Percentiles rank a stretch among this genome's conserved stretches.
These are phyloP conservation scores for Ganoderma leucocontextum DNA, from an alignment of 1,284 basidiomycete genomes.

Conservation along the genomic window DNA sequence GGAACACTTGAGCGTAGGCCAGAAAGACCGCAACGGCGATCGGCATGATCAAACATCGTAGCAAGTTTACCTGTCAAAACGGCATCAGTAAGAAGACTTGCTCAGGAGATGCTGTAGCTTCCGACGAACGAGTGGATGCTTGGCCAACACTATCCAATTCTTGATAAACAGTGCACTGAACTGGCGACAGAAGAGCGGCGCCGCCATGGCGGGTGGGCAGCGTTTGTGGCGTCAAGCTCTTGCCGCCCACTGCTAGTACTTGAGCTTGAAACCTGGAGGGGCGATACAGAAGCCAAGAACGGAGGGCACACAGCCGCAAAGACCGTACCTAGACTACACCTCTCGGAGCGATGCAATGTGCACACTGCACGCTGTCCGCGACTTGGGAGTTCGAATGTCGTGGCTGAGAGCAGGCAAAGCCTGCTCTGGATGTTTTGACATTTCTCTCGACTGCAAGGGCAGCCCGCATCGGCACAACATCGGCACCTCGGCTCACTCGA, in stretches of 20 bases:
- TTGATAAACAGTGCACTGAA: slow-evolving; percentile 72
- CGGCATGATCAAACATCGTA: slow-evolving; percentile 76
- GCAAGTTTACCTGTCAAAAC: slow-evolving; percentile 60
- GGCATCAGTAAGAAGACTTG: neutral
- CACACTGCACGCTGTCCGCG: neutral
- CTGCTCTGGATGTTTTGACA: neutral
- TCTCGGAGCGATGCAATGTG: neutral
- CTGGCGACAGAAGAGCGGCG: slow-evolving; percentile 64
- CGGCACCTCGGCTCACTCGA: neutral
- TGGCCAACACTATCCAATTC: slow-evolving; percentile 77
- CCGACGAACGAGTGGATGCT: slow-evolving; percentile 61
- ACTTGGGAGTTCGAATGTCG: neutral
- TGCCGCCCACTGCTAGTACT: neutral
- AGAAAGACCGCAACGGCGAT: slow-evolving; percentile 76
- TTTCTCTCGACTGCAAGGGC: neutral
- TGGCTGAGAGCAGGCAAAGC: neutral
- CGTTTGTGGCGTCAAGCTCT: neutral
- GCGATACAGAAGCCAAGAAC: neutral
- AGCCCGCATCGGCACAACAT: neutral
- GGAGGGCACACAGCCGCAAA: neutral
- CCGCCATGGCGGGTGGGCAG: slow-evolving; percentile 22
- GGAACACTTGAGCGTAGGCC: slow-evolving; percentile 66
- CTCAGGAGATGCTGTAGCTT: neutral
- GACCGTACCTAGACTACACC: too few relatives aligned
- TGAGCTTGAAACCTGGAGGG: neutral